phyloP scores from a whole-genome alignment of 768 basidiomycete genomes.

The Pleurotus salmoneostramineus region DNA sequence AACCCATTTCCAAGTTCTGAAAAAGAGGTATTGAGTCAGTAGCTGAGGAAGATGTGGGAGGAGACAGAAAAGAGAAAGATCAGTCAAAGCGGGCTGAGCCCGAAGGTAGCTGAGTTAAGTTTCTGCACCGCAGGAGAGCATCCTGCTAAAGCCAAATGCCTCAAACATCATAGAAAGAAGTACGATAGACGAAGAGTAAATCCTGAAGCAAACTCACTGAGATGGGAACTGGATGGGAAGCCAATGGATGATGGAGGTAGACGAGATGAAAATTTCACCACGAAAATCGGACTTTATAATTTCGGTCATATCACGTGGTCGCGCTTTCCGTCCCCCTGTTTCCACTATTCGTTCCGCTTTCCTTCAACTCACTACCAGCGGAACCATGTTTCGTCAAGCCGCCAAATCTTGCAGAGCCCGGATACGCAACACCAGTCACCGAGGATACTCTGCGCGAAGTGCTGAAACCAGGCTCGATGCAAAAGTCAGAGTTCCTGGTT shows the following conservation, averaged over 20 bases:
- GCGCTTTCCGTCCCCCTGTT: background rate
- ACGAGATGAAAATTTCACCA: background rate
- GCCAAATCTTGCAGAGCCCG: background rate
- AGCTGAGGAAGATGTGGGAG: background rate
- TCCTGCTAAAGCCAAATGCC: constrained; percentile 13
- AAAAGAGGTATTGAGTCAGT: background rate
- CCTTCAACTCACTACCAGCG: background rate
- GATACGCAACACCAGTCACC: background rate
- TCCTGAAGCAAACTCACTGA: background rate
- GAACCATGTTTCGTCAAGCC: constrained; percentile 1
- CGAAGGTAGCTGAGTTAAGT: constrained; percentile 61
- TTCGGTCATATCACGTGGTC: background rate
- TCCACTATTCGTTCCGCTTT: background rate
- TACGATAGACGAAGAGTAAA: background rate
- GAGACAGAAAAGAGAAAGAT: background rate
- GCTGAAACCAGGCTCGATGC: background rate
- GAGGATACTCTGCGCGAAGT: background rate
- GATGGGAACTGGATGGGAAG: no score
- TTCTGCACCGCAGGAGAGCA: constrained; percentile 46
- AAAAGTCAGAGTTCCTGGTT: background rate
- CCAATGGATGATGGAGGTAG: background rate
- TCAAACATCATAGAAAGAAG: constrained; percentile 9
- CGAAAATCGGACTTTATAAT: background rate
- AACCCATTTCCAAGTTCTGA: no score
- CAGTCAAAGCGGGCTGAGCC: constrained; percentile 30